These are phyloP conservation scores for Diaporthe australafricana DNA, from an alignment of 2,329 filamentous ascomycete genomes.

Conservation along the genomic window DNA sequence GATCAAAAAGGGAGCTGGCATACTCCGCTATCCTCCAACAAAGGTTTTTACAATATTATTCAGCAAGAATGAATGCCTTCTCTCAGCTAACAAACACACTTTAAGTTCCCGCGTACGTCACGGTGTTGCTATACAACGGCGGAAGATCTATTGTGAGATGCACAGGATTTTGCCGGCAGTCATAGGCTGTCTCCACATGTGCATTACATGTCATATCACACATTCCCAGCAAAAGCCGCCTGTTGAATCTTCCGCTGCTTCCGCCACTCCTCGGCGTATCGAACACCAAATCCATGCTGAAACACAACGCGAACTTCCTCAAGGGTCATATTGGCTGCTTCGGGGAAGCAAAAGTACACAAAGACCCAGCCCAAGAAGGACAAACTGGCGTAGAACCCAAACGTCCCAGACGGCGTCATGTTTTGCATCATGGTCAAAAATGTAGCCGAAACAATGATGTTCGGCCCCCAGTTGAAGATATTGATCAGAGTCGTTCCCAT, in stretches of 20 bases:
- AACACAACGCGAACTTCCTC: constrained; percentile 8
- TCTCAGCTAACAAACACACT: too few species aligned
- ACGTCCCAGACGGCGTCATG: neutral
- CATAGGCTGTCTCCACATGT: too few species aligned
- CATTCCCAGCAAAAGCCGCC: neutral
- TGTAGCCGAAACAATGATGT: neutral
- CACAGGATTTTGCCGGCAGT: too few species aligned
- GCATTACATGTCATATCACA: neutral
- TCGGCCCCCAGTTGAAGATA: neutral
- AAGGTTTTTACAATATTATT: too few species aligned
- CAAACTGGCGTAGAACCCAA: neutral
- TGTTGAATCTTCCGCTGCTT: neutral
- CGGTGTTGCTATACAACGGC: too few species aligned
- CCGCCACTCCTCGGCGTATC: constrained; percentile 7
- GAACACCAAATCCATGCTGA: constrained; percentile 7
- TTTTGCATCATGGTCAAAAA: constrained; percentile 13
- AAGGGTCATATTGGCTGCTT: constrained; percentile 1
- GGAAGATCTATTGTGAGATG: too few species aligned
- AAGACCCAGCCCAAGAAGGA: constrained; percentile 9
- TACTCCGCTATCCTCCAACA: neutral
- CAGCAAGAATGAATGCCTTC: too few species aligned
- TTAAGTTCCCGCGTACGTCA: too few species aligned
- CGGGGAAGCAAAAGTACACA: constrained; percentile 9
- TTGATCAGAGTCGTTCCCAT: constrained; percentile 4
- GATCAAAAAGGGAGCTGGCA: neutral